Percentiles rank a stretch among this genome's conserved stretches.
Evolutionary conservation across 805 yeast genomes (phyloP).

Genomic region (Blastobotrys attinorum): DNA sequence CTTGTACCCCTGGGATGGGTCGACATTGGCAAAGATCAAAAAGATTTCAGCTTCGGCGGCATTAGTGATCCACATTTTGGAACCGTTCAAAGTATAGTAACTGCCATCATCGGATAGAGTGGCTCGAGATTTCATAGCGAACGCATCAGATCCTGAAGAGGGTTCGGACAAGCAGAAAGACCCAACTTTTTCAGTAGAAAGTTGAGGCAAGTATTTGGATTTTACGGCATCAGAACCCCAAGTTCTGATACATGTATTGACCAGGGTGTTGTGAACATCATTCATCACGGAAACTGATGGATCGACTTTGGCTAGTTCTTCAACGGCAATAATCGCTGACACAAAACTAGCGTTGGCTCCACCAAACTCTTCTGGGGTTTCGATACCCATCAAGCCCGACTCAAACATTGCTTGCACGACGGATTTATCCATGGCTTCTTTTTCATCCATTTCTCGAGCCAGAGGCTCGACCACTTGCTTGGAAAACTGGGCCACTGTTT

Average conservation of each 20-base stretch:
- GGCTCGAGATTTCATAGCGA: slow-evolving; percentile 35
- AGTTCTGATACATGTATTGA: slow-evolving; percentile 33
- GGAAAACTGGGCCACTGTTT: slow-evolving; percentile 33
- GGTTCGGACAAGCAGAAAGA: slow-evolving; percentile 36
- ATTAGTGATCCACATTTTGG: slow-evolving; percentile 41
- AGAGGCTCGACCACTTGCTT: slow-evolving; percentile 33
- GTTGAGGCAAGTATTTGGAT: slow-evolving; percentile 33
- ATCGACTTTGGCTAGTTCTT: slow-evolving; percentile 38
- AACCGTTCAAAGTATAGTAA: slow-evolving; percentile 32
- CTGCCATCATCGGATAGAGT: slow-evolving; percentile 30
- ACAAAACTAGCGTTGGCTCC: slow-evolving; percentile 40
- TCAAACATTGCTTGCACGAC: slow-evolving; percentile 30
- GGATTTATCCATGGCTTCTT: slow-evolving; percentile 28
- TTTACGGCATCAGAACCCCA: slow-evolving; percentile 32
- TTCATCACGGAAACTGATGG: slow-evolving; percentile 36
- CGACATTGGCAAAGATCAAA: slow-evolving; percentile 35
- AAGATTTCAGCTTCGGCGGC: slow-evolving; percentile 37
- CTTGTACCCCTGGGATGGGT: slow-evolving; percentile 35
- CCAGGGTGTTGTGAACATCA: slow-evolving; percentile 40
- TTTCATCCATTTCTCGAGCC: slow-evolving; percentile 34
- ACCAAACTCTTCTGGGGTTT: slow-evolving; percentile 39
- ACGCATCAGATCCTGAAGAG: slow-evolving; percentile 37
- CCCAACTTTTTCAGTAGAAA: slow-evolving; percentile 31
- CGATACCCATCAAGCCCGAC: slow-evolving; percentile 38
- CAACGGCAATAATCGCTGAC: slow-evolving; percentile 37